Evolutionary conservation across 352 stramenopile genomes (phyloP).

Genomic region (Phytophthora multivora): DNA sequence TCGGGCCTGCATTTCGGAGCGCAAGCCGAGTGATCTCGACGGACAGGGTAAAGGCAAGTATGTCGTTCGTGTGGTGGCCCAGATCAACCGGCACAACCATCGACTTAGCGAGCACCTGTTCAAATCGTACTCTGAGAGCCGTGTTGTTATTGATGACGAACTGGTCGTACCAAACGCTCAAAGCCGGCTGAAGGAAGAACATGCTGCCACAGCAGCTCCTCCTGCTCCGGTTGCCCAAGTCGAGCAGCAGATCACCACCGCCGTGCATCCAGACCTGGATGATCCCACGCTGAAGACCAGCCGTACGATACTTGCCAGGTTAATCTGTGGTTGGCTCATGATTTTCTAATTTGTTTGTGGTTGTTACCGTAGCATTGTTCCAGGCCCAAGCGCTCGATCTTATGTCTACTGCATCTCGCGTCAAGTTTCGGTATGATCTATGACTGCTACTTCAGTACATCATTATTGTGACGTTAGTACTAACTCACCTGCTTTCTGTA

Average conservation of each 20-base stretch:
- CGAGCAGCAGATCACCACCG: constrained; percentile 39
- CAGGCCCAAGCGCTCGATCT: constrained; percentile 63
- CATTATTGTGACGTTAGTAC: neutral
- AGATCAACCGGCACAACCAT: constrained; percentile 89
- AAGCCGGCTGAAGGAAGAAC: constrained; percentile 58
- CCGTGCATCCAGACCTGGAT: constrained; percentile 48
- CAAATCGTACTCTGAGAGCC: constrained; percentile 87
- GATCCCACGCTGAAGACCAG: constrained; percentile 57
- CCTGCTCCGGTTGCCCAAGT: constrained; percentile 25
- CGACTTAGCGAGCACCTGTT: constrained; percentile 85
- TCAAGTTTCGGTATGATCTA: constrained; percentile 59
- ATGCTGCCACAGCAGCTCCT: constrained; percentile 1
- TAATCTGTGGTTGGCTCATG: neutral
- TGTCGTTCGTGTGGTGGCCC: constrained; percentile 80
- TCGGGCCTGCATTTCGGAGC: constrained; percentile 80
- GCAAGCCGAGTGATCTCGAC: constrained; percentile 55
- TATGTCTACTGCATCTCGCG: constrained; percentile 50
- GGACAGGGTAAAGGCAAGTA: constrained; percentile 72
- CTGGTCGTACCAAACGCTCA: constrained; percentile 57
- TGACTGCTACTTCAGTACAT: no score
- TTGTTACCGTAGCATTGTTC: constrained; percentile 47
- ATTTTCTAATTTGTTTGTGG: constrained; percentile 13
- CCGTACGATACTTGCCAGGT: constrained; percentile 32
- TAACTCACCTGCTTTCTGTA: neutral
- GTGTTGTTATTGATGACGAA: constrained; percentile 87